A percentile compares a stretch with the other conserved stretches of the same genome.
phyloP scores from a whole-genome alignment of 2,329 filamentous ascomycete genomes.

The Talaromyces amestolkiae region DNA sequence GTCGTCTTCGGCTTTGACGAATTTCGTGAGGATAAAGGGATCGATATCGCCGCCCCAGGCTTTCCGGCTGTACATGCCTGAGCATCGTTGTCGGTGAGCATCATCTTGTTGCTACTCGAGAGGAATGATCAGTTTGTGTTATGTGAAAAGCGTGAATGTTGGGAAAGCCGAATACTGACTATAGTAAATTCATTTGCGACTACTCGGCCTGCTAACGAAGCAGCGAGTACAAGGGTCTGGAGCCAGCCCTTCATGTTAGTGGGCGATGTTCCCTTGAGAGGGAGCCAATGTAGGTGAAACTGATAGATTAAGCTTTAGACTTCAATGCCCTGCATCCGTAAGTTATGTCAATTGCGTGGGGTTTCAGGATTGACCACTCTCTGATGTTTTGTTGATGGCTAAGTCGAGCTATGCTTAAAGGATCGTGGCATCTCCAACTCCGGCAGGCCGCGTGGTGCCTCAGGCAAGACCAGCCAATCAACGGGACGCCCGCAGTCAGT shows the following conservation, averaged over 20 bases:
- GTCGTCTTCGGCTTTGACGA: slow-evolving; percentile 60
- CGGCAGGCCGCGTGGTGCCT: slow-evolving; percentile 10
- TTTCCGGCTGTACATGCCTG: slow-evolving; percentile 89
- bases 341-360: not conserved
- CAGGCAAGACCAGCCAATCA: slow-evolving; percentile 12
- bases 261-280: slow-evolving; percentile 16
- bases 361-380: not conserved
- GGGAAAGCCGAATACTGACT: slow-evolving; percentile 30
- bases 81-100: slow-evolving; percentile 76
- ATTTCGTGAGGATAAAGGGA: slow-evolving; percentile 84
- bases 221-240: slow-evolving; percentile 36
- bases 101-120: slow-evolving; percentile 67
- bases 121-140: not conserved
- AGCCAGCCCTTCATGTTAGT: slow-evolving; percentile 43
- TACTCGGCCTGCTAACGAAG: slow-evolving; percentile 37
- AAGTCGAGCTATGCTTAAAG: slow-evolving; percentile 13
- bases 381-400: slow-evolving; percentile 2
- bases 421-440: slow-evolving; percentile 16
- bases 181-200: slow-evolving; percentile 48
- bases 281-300: not conserved
- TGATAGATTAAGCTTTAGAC: not conserved
- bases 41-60: slow-evolving; percentile 85
- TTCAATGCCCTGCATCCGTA: not conserved
- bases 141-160: not conserved
- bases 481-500: slow-evolving; percentile 13